Base-by-base conservation (phyloP, 2,329 filamentous ascomycete genomes). In the Acrocalymma vagum region DNA sequence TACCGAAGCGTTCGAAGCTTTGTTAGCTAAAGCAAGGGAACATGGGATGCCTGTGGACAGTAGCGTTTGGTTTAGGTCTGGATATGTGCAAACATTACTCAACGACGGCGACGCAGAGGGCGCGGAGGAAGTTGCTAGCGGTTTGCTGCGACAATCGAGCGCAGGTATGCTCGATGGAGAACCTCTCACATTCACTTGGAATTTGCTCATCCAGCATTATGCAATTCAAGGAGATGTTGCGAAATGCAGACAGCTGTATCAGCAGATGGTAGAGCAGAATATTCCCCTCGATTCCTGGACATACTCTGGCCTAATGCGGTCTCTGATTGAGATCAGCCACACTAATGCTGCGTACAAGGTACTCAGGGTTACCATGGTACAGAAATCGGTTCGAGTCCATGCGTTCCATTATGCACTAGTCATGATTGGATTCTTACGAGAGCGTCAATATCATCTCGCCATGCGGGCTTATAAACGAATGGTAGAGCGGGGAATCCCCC, bases 121-220 rank as follows among this genome's bases (percentile, higher is more conserved):
- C 28, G 76, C 75, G 5, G 62, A 73, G 38, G 52, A 54, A 9
- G 75, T 82, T 53, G 86, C 86, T 3, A 78, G 85, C 63, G 71
- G 72, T 25, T 72, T 89, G 32, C 82, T 85, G 21, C 62, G 79
- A 32, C 78, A 52, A 29, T 59, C 60, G 45, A 47, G 49, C 37
- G 37, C 48, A 18, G 65, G 62, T 14, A 51, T 44, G 4, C 63
- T 83, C 1, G 63, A 75, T 13, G 78, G 82, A 1, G 26, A 59
- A 18, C 73, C 78, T 2, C 73, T 79, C 15, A 84, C 84, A 2
- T 74, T 78, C 21, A 82, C 90, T 60, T 96, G 89, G 88, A 96
- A 96, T 61, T 78, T 83, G 37, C 71, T 96, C 21, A 73, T 96
- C 4, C 77, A 80, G 40, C 82, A 86, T 45, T 80, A 90, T 63